Percentiles rank a stretch among this genome's conserved stretches.
phyloP scores from a whole-genome alignment of 768 basidiomycete genomes.

The Trametes sanguinea region DNA sequence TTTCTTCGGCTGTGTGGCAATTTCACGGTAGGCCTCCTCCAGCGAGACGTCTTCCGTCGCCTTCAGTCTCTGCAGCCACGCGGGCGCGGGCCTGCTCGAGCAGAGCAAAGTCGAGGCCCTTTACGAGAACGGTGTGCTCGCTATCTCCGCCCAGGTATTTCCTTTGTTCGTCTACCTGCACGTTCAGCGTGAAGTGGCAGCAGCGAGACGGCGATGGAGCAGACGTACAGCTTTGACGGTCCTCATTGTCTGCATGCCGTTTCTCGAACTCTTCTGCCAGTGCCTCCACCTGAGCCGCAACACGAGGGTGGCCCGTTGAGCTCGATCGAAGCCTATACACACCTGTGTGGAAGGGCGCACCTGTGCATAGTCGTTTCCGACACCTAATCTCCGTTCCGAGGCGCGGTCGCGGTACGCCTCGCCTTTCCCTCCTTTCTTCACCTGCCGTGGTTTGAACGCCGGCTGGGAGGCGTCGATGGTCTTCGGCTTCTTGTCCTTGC shows the following conservation, averaged over 20 bases:
- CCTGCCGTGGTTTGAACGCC: constrained; percentile 79
- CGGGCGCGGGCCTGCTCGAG: constrained; percentile 83
- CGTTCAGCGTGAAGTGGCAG: constrained; percentile 1
- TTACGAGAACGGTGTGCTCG: constrained; percentile 84
- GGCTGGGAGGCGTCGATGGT: constrained; percentile 54
- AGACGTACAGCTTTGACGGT: constrained; percentile 56
- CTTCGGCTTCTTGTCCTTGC: constrained; percentile 35
- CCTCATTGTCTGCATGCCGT: constrained; percentile 55
- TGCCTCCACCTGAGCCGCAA: constrained; percentile 62
- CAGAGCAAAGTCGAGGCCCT: constrained; percentile 86
- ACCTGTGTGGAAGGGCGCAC: constrained; percentile 37
- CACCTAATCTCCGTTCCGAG: constrained; percentile 66
- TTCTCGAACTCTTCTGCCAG: constrained; percentile 82
- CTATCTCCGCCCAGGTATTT: constrained; percentile 83
- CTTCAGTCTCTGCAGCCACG: constrained; percentile 43
- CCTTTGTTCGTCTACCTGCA: constrained; percentile 71
- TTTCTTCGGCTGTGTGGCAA: constrained; percentile 53
- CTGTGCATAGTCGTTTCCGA: constrained; percentile 72
- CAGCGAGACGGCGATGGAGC: not conserved
- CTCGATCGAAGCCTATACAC: not conserved
- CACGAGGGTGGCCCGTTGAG: too few species aligned
- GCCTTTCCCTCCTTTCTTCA: constrained; percentile 56
- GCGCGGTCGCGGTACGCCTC: constrained; percentile 81
- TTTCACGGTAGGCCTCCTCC: constrained; percentile 70
- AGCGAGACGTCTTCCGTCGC: constrained; percentile 78